Conservation (phyloP, 768 basidiomycete species). For the Omphalotus guepiniiformis region DNA sequence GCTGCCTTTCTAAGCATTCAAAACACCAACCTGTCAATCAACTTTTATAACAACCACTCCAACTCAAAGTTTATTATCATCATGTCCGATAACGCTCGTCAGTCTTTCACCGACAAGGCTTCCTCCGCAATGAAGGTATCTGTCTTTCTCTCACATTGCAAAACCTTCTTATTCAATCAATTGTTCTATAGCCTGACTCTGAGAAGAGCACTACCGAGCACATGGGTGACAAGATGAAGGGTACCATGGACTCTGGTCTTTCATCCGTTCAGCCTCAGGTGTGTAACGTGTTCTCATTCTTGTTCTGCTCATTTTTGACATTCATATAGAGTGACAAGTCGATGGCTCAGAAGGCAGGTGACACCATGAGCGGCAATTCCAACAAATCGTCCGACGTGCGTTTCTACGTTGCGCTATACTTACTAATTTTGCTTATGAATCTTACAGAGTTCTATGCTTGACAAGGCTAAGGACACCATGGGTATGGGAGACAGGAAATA, state of each 20-base stretch:
- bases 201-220: constrained; percentile 53
- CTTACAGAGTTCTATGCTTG: constrained; percentile 35
- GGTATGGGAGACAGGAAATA: constrained; percentile 37
- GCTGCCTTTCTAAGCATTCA: too few relatives aligned
- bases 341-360: constrained; percentile 42
- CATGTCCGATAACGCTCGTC: constrained; percentile 56
- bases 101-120: constrained; percentile 57
- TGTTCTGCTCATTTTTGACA: neutral
- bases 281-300: constrained; percentile 7
- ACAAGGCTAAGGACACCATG: constrained; percentile 51
- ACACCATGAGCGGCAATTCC: constrained; percentile 42
- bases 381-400: constrained; percentile 41
- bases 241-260: constrained; percentile 41
- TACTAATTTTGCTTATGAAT: neutral
- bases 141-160: neutral
- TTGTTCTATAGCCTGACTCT: constrained; percentile 44
- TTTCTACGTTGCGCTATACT: neutral
- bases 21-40: too few relatives aligned
- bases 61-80: constrained; percentile 8
- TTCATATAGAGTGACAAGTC: constrained; percentile 55
- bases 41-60: constrained; percentile 9
- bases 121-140: constrained; percentile 45
- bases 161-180: neutral
- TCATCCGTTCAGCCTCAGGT: constrained; percentile 51
- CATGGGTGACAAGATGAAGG: constrained; percentile 43